phyloP scores from a whole-genome alignment of 2,329 filamentous ascomycete genomes.

The Aspergillus ustus region DNA sequence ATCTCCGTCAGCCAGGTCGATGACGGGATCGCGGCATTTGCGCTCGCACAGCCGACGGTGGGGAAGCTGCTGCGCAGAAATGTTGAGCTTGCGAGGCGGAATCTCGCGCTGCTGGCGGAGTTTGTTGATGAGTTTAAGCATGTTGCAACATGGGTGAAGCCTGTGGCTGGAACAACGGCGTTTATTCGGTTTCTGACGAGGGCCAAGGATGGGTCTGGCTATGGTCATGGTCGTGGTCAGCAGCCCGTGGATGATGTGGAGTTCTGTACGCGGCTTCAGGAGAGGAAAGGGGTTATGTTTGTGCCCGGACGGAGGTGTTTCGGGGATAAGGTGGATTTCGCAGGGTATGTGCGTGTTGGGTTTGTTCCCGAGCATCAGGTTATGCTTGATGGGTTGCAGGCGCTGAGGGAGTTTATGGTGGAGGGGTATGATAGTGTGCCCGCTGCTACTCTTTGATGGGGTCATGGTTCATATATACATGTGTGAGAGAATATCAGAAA shows the following conservation, averaged over 20 bases:
- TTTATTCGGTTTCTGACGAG: constrained; percentile 69
- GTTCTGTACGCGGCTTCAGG: constrained; percentile 69
- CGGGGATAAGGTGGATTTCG: constrained; percentile 66
- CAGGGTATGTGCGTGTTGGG: constrained; percentile 75
- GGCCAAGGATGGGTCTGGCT: constrained; percentile 35
- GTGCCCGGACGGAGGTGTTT: constrained; percentile 75
- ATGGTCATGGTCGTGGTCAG: too few relatives aligned
- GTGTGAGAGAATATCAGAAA: too few relatives aligned
- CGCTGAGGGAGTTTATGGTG: neutral
- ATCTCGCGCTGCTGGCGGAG: constrained; percentile 65
- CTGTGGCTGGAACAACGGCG: constrained; percentile 79
- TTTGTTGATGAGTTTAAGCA: constrained; percentile 69
- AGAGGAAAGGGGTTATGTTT: constrained; percentile 71
- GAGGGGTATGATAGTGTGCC: neutral
- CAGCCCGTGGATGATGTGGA: constrained; percentile 69
- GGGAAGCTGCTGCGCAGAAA: constrained; percentile 67
- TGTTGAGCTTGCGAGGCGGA: constrained; percentile 68
- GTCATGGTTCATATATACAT: too few relatives aligned
- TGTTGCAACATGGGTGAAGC: constrained; percentile 72
- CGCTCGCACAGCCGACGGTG: constrained; percentile 68
- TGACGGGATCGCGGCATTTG: constrained; percentile 76
- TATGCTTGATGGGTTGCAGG: neutral
- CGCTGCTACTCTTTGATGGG: neutral
- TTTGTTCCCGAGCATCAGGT: constrained; percentile 52
- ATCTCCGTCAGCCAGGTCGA: constrained; percentile 85